These are phyloP conservation scores for Blastocystis sp. DNA, from an alignment of 352 stramenopile genomes.

Conservation along the genomic window DNA sequence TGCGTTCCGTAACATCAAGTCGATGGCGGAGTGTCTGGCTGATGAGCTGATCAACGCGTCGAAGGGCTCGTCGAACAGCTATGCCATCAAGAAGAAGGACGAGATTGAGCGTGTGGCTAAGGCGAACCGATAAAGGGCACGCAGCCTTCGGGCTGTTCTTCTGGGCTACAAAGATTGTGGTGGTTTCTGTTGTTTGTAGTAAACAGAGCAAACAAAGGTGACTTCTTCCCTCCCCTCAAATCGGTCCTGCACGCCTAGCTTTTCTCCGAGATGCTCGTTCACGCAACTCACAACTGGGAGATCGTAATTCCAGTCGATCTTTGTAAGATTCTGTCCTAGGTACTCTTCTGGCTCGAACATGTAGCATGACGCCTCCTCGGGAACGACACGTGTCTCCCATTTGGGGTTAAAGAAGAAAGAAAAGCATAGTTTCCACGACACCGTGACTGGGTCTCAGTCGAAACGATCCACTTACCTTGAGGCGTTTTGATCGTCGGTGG, in stretches of 20 bases:
- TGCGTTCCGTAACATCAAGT: conserved; percentile 99
- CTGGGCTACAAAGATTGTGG: background rate
- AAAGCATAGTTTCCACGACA: conserved; percentile 23
- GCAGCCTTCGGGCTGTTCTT: background rate
- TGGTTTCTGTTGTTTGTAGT: background rate
- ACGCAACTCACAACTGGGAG: conserved; percentile 15
- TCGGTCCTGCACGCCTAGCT: background rate
- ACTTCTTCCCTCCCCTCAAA: background rate
- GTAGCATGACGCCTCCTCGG: background rate
- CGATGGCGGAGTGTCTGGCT: conserved; percentile 94
- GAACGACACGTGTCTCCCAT: background rate
- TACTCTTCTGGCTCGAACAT: conserved; percentile 9
- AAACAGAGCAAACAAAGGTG: background rate
- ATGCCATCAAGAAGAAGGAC: conserved; percentile 99
- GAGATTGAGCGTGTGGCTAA: conserved; percentile 99
- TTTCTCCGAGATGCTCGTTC: background rate
- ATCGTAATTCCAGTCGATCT: conserved; percentile 41
- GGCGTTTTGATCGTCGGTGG: background rate
- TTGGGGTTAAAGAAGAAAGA: conserved; percentile 32
- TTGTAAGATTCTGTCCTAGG: background rate
- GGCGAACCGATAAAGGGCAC: conserved; percentile 93
- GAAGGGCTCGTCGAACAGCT: conserved; percentile 94
- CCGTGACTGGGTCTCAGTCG: background rate
- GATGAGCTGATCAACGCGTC: conserved; percentile 99
- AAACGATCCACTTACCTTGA: background rate